phyloP scores from a whole-genome alignment of 768 basidiomycete species.

The Termitomyces sp. region DNA sequence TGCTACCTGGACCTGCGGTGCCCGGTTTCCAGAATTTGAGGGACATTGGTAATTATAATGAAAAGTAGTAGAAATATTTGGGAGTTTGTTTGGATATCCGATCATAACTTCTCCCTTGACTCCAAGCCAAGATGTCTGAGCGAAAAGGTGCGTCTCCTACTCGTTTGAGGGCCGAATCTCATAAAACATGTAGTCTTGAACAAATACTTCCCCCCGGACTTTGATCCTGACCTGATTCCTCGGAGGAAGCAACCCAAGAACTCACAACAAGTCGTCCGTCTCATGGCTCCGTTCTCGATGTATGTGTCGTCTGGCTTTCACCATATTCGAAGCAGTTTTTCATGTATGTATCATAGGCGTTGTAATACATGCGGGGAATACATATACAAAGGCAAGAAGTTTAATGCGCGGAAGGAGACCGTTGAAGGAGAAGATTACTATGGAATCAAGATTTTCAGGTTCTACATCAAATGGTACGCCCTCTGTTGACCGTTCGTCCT shows the following conservation, averaged over 20 bases:
- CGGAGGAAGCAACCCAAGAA: constrained; percentile 87
- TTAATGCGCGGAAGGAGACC: constrained; percentile 98
- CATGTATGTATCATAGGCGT: constrained; percentile 47
- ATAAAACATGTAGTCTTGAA: constrained; percentile 38
- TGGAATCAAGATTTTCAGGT: constrained; percentile 95
- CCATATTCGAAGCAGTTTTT: neutral
- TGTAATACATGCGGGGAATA: constrained; percentile 98
- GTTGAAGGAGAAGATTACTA: constrained; percentile 96
- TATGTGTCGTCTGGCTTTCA: constrained; percentile 26
- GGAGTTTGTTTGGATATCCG: constrained; percentile 10
- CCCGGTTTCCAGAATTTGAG: constrained; percentile 91
- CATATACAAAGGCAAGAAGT: constrained; percentile 99
- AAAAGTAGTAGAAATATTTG: neutral
- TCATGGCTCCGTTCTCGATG: constrained; percentile 99
- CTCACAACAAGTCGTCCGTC: constrained; percentile 93
- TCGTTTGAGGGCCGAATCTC: neutral
- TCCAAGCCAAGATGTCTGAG: constrained; percentile 59
- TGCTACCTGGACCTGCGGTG: constrained; percentile 76
- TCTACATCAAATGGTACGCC: constrained; percentile 88
- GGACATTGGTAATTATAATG: constrained; percentile 29
- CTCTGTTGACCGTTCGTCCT: neutral
- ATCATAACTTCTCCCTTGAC: neutral
- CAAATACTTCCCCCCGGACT: constrained; percentile 85
- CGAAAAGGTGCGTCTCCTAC: constrained; percentile 54
- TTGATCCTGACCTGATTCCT: constrained; percentile 95